Percentiles rank a stretch among this genome's conserved stretches.
Conservation (phyloP, 106 monocot genomes). For the Cymbidium sinense region DNA sequence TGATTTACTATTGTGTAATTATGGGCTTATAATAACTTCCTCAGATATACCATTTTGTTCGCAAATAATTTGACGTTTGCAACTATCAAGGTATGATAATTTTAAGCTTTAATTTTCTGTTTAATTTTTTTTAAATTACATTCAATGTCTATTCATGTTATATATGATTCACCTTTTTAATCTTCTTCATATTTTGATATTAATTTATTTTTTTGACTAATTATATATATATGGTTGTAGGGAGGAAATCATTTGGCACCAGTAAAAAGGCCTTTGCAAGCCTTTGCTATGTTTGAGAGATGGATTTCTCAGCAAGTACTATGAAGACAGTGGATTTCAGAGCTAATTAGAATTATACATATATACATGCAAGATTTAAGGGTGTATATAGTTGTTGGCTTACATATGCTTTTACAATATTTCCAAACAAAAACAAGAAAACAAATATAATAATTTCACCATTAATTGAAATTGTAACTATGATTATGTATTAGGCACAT, state of each 20-base stretch:
- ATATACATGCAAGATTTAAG: no score
- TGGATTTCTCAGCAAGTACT: slow-evolving; percentile 44
- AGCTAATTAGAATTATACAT: no score
- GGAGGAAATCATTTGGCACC: slow-evolving; percentile 63
- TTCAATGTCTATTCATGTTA: not conserved
- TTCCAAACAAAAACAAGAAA: no score
- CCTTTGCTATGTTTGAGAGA: slow-evolving; percentile 38
- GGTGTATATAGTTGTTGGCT: no score
- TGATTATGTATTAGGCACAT: no score
- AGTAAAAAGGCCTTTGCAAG: slow-evolving; percentile 35
- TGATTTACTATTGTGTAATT: not conserved
- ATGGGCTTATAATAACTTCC: not conserved
- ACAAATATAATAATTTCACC: no score
- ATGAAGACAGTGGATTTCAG: slow-evolving; percentile 10
- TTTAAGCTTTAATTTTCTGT: not conserved
- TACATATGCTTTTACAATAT: no score
- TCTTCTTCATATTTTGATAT: not conserved
- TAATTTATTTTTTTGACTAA: not conserved
- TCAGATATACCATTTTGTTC: slow-evolving; percentile 46
- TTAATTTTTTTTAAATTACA: not conserved
- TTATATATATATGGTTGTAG: slow-evolving; percentile 14
- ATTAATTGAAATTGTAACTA: no score
- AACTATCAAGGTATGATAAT: slow-evolving; percentile 41
- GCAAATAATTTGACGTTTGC: slow-evolving; percentile 61
- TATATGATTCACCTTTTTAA: not conserved